Percentiles rank a stretch among this genome's conserved stretches.
These are phyloP conservation scores for Bathelium albidoporum DNA, from an alignment of 495 filamentous ascomycete genomes.

Conservation along the genomic window DNA sequence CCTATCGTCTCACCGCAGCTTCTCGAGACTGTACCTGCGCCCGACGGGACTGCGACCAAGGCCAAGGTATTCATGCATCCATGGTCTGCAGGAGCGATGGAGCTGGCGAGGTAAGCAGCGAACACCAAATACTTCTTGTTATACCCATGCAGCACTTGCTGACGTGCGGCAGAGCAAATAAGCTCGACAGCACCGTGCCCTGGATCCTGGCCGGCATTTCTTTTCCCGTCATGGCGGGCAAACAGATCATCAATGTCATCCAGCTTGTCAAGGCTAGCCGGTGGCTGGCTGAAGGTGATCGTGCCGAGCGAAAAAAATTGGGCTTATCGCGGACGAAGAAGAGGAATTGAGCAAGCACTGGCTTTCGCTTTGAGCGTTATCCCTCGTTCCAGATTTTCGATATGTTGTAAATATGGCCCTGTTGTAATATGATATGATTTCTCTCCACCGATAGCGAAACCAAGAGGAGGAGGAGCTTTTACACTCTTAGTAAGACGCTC, in stretches of 20 bases:
- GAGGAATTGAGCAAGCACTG: background rate
- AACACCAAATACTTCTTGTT: background rate
- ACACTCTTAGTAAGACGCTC: too few species aligned
- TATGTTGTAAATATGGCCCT: background rate
- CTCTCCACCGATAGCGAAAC: too few species aligned
- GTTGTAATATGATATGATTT: background rate
- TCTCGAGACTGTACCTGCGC: conserved; percentile 30
- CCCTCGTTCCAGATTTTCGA: background rate
- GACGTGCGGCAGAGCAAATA: conserved; percentile 51
- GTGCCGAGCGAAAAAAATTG: conserved; percentile 41
- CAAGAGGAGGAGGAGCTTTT: background rate
- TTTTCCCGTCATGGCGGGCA: conserved; percentile 75
- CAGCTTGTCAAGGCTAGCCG: conserved; percentile 88
- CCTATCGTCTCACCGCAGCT: conserved; percentile 77
- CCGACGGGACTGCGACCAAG: background rate
- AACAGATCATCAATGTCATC: conserved; percentile 89
- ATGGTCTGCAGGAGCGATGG: conserved; percentile 82
- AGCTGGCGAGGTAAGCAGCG: conserved; percentile 53
- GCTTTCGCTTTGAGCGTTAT: background rate
- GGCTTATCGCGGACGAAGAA: conserved; percentile 33
- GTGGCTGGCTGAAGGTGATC: conserved; percentile 86
- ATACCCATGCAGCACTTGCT: background rate
- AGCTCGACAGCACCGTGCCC: conserved; percentile 74
- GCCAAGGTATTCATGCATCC: conserved; percentile 56
- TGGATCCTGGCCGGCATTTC: conserved; percentile 81